These are phyloP conservation scores for Eucalyptus paniculata DNA, from an alignment of 345 rosid species.

Conservation along the genomic window DNA sequence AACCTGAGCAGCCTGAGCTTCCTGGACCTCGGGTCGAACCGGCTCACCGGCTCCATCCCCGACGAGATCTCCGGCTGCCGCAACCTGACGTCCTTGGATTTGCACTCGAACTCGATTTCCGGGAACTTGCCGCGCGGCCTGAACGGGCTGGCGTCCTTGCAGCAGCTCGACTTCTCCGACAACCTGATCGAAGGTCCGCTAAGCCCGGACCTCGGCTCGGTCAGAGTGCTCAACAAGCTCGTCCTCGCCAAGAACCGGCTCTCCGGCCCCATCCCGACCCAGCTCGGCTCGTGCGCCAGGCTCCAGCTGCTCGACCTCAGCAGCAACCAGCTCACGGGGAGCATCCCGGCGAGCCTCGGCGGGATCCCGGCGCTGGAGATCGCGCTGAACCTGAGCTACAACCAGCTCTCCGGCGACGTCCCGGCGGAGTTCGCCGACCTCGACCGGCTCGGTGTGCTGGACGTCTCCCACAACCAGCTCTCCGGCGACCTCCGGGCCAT, in stretches of 20 bases:
- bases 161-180: slow-evolving; percentile 54
- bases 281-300: slow-evolving; percentile 56
- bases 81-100: slow-evolving; percentile 63
- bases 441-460: slow-evolving; percentile 54
- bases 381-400: slow-evolving; percentile 73
- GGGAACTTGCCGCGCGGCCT: slow-evolving; percentile 50
- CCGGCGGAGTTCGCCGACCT: slow-evolving; percentile 47
- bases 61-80: slow-evolving; percentile 46
- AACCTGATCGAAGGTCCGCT: slow-evolving; percentile 44
- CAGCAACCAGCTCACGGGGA: slow-evolving; percentile 43
- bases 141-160: slow-evolving; percentile 31
- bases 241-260: slow-evolving; percentile 45
- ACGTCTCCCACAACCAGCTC: slow-evolving; percentile 64
- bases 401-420: slow-evolving; percentile 43
- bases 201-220: slow-evolving; percentile 42
- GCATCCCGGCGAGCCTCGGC: slow-evolving; percentile 53
- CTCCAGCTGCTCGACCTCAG: slow-evolving; percentile 72
- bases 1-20: slow-evolving; percentile 50
- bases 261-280: slow-evolving; percentile 52
- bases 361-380: slow-evolving; percentile 62
- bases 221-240: slow-evolving; percentile 63
- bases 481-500: slow-evolving; percentile 49
- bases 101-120: slow-evolving; percentile 62
- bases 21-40: slow-evolving; percentile 62
- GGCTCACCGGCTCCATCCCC: slow-evolving; percentile 47